These are phyloP conservation scores for Bacidia gigantensis DNA, from an alignment of 495 filamentous ascomycete genomes.

Conservation along the genomic window DNA sequence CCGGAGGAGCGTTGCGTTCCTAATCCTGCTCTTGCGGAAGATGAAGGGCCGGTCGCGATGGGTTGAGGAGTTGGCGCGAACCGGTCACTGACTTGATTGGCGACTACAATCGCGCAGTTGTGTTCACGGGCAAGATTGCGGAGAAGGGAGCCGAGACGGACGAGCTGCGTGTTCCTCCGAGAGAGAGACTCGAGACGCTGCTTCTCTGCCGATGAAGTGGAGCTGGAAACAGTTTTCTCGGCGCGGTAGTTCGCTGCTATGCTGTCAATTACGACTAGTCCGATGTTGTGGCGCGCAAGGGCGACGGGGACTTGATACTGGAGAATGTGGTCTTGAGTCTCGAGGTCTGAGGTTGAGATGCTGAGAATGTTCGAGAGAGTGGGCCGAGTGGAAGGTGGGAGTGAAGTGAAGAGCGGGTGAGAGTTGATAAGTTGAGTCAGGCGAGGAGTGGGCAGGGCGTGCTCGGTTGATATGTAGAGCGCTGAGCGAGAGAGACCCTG, in stretches of 20 bases:
- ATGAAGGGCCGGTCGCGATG: conserved; percentile 1
- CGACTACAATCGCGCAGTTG: conserved; percentile 71
- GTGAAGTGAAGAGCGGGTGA: conserved; percentile 42
- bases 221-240: conserved; percentile 43
- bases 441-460: conserved; percentile 64
- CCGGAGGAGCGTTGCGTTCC: conserved; percentile 1
- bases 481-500: conserved; percentile 50
- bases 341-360: conserved; percentile 79
- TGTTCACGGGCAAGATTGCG: conserved; percentile 58
- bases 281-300: conserved; percentile 57
- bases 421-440: conserved; percentile 60
- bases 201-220: conserved; percentile 3
- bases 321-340: conserved; percentile 90
- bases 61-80: conserved; percentile 34
- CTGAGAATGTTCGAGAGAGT: conserved; percentile 57
- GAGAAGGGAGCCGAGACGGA: conserved; percentile 61
- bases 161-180: conserved; percentile 50
- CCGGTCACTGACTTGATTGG: conserved; percentile 92
- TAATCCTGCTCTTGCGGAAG: conserved; percentile 5
- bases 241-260: conserved; percentile 90
- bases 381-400: conserved; percentile 30
- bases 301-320: conserved; percentile 80
- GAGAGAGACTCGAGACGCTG: conserved; percentile 21
- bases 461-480: conserved; percentile 93
- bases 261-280: conserved; percentile 75